Base-by-base conservation (phyloP, 768 basidiomycete genomes). In the Imleria badia region DNA sequence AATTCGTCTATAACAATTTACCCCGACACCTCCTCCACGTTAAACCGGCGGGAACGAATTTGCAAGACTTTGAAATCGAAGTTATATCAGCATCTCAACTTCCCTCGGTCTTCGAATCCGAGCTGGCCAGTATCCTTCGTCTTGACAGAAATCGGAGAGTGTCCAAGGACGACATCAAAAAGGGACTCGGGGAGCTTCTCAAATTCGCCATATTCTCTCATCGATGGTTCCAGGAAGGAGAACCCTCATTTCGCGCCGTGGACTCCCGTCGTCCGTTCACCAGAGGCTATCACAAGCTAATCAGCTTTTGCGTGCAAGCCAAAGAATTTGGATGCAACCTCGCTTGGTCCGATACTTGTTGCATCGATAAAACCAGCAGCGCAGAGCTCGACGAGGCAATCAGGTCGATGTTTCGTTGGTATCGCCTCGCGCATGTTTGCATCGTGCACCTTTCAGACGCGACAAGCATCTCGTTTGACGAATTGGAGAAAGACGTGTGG, bases 381-480 rank as follows among this genome's bases (percentile, higher is more conserved):
- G n/a, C n/a, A n/a, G n/a, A 60, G 12, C 59, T 61, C 14, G 60
- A 61, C 35, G 60, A 61, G 12, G 55, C 59, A 3, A 57, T 61
- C 33, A 48, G 60, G 35, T 61, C 60, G 2, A 61, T 61, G 60
- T 61, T 57, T 31, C 54, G 60, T 15, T 61, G 60, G 60, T 61
- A 61, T 36, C 54, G 48, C 6, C 40, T 43, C 6, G 54, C 60
- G 14, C 39, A 50, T 22, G 29, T 61, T 5, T 62, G 60, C 50
- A 49, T 62, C 30, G 50, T 62, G 2, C 56, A 59, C 30, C 56
- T 62, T 8, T 35, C 64, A 5, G 48, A 49, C 5, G 20, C 60
- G 3, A 41, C 36, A 5, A 48, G 38, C 39, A 15, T 55, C n/a
- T n/a, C 7, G 26, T 22, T 38, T 17, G 44, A 41, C 5, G 48